These are phyloP conservation scores for Russula earlei DNA, from an alignment of 768 basidiomycete genomes.

Conservation along the genomic window DNA sequence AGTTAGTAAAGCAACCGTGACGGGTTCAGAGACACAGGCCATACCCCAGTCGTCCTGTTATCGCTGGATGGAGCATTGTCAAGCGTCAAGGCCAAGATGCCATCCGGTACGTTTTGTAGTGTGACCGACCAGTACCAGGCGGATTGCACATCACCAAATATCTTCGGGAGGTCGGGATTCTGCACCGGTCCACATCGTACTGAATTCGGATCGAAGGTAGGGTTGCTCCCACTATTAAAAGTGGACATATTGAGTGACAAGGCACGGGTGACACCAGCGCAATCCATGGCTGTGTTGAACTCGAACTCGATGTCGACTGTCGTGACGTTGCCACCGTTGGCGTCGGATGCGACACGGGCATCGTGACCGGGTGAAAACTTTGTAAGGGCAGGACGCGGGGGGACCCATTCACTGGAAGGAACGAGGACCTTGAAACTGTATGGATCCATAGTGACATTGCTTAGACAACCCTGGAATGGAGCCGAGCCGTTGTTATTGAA, in stretches of 20 bases:
- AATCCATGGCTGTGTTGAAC: constrained; percentile 73
- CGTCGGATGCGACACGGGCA: constrained; percentile 46
- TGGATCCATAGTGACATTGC: constrained; percentile 51
- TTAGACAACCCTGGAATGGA: constrained; percentile 71
- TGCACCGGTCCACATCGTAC: constrained; percentile 40
- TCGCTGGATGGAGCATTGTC: constrained; percentile 40
- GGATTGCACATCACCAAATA: constrained; percentile 50
- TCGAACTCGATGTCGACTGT: constrained; percentile 61
- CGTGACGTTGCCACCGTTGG: constrained; percentile 43
- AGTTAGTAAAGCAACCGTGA: not conserved
- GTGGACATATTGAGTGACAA: constrained; percentile 62
- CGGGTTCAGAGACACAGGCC: constrained; percentile 18
- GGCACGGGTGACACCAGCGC: constrained; percentile 51
- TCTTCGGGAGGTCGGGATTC: constrained; percentile 37
- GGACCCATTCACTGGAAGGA: constrained; percentile 53
- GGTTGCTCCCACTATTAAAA: constrained; percentile 48
- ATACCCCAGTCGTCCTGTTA: constrained; percentile 46
- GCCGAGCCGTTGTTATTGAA: constrained; percentile 49
- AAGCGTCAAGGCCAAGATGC: constrained; percentile 67
- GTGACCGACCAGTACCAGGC: constrained; percentile 69
- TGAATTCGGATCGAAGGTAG: constrained; percentile 40
- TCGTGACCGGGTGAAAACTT: constrained; percentile 85
- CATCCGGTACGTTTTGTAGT: constrained; percentile 67
- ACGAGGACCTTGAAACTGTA: constrained; percentile 82
- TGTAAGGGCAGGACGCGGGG: constrained; percentile 64